A percentile compares a stretch with the other conserved stretches of the same genome.
Conservation (phyloP, 768 basidiomycete species). For the Coprinopsis sp. region DNA sequence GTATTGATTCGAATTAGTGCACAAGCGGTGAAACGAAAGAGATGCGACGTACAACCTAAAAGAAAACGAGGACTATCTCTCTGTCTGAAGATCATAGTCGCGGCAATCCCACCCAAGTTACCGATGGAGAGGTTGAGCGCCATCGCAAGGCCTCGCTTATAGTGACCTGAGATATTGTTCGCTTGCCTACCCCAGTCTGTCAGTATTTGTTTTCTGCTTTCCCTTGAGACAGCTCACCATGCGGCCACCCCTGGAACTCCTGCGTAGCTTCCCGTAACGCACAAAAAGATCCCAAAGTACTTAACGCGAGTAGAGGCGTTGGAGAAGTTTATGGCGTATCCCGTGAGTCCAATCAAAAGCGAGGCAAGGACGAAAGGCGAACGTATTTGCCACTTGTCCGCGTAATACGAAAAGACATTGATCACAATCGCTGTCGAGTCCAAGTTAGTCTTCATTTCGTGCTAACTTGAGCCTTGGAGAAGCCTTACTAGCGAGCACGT, state of each 20-base stretch:
- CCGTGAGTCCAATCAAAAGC: slow-evolving; percentile 46
- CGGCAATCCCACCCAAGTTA: slow-evolving; percentile 61
- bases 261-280: slow-evolving; percentile 59
- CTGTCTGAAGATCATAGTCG: slow-evolving; percentile 56
- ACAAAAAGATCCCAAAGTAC: slow-evolving; percentile 71
- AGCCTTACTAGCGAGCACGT: slow-evolving; percentile 55
- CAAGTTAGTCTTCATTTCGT: not conserved
- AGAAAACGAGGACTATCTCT: slow-evolving; percentile 57
- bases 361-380: slow-evolving; percentile 55
- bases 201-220: too few relatives aligned
- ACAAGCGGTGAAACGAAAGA: too few relatives aligned
- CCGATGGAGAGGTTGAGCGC: slow-evolving; percentile 66
- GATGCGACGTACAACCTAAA: slow-evolving; percentile 50
- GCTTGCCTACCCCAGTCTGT: too few relatives aligned
- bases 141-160: slow-evolving; percentile 66
- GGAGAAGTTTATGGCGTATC: slow-evolving; percentile 63
- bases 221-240: slow-evolving; percentile 46
- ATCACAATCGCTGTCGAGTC: slow-evolving; percentile 43
- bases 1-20: not conserved
- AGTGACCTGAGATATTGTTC: slow-evolving; percentile 64
- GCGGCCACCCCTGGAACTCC: slow-evolving; percentile 55
- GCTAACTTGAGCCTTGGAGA: not conserved
- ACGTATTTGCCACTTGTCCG: slow-evolving; percentile 52
- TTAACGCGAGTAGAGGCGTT: slow-evolving; percentile 47
- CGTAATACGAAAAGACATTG: slow-evolving; percentile 49